phyloP scores from a whole-genome alignment of 495 filamentous ascomycete genomes.

The Staphylotrichum tortipilum region DNA sequence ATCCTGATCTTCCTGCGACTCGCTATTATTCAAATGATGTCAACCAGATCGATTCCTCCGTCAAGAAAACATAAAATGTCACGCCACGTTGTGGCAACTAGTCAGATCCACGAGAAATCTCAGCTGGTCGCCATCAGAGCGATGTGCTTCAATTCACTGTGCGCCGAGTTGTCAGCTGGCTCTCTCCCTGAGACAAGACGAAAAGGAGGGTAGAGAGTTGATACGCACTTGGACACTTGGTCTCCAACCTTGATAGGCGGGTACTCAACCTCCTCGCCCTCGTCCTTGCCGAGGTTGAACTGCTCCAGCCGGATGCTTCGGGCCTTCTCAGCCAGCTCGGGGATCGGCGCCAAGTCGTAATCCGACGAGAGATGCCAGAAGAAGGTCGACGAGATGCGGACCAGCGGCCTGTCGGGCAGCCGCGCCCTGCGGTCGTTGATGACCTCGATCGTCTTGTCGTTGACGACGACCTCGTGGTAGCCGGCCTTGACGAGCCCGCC shows the following conservation, averaged over 20 bases:
- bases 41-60: too few relatives aligned
- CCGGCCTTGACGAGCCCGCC: slow-evolving; percentile 46
- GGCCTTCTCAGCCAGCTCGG: slow-evolving; percentile 29
- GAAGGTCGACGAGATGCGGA: slow-evolving; percentile 42
- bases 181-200: not conserved
- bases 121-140: slow-evolving; percentile 30
- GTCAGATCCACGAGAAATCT: too few relatives aligned
- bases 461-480: slow-evolving; percentile 47
- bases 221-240: slow-evolving; percentile 38
- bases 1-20: too few relatives aligned
- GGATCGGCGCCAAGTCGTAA: slow-evolving; percentile 36
- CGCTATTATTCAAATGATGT: too few relatives aligned
- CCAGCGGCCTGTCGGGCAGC: slow-evolving; percentile 33
- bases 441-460: slow-evolving; percentile 31
- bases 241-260: slow-evolving; percentile 39
- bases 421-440: slow-evolving; percentile 27
- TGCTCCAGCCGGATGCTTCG: slow-evolving; percentile 30
- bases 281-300: slow-evolving; percentile 35
- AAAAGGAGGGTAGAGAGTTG: not conserved
- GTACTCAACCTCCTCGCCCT: slow-evolving; percentile 38
- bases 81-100: too few relatives aligned
- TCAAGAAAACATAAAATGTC: too few relatives aligned
- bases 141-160: slow-evolving; percentile 37
- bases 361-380: slow-evolving; percentile 45
- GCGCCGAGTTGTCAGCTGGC: too few relatives aligned